Conservation (phyloP, 169 alveolate species). For the Eimeria maxima region DNA sequence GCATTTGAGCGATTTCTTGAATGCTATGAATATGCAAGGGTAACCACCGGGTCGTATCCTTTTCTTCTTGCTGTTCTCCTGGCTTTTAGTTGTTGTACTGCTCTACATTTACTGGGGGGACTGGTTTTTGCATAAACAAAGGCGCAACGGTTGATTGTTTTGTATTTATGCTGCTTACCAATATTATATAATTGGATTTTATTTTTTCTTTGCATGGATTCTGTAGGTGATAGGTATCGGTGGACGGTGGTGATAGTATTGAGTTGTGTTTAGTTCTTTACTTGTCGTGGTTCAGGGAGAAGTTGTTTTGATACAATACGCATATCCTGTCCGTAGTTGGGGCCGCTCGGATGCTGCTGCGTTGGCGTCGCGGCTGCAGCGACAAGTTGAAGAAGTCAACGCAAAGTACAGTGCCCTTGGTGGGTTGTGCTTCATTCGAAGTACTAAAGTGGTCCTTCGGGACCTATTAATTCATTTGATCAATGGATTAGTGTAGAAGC, state of each 20-base stretch:
- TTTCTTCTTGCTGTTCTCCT: background rate
- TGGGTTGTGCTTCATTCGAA: background rate
- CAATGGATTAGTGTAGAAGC: too few relatives aligned
- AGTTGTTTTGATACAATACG: conserved; percentile 76
- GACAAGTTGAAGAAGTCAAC: conserved; percentile 19
- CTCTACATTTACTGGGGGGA: too few relatives aligned
- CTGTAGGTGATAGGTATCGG: background rate
- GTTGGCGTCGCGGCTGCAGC: conserved; percentile 29
- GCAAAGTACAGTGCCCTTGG: background rate
- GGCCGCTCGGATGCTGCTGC: background rate
- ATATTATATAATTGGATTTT: background rate
- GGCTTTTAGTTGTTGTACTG: background rate
- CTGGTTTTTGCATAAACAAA: too few relatives aligned
- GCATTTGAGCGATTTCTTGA: conserved; percentile 47
- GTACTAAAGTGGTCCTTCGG: too few relatives aligned
- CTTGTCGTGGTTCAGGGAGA: conserved; percentile 8
- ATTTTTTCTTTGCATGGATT: background rate
- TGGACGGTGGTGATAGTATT: background rate
- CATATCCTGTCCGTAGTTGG: conserved; percentile 74
- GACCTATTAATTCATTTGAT: too few relatives aligned
- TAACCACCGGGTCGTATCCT: background rate
- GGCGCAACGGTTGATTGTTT: too few relatives aligned
- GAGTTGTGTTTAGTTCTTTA: background rate
- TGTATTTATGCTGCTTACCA: background rate
- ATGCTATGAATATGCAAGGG: conserved; percentile 60